Conservation (phyloP, 2,329 filamentous ascomycete species). For the Dothideomycetes sp. region DNA sequence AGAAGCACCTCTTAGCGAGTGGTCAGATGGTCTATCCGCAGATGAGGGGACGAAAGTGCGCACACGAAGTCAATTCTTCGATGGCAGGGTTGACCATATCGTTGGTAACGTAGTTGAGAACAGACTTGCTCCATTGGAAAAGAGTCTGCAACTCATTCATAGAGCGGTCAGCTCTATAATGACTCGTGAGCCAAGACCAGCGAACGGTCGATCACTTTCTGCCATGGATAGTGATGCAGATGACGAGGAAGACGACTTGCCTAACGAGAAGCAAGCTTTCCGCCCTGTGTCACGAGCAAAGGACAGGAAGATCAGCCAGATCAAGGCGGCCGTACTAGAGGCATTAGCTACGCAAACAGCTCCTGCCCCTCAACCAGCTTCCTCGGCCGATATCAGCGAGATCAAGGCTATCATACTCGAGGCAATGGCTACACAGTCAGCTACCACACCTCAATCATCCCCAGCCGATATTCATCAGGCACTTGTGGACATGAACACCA, state of each 20-base stretch:
- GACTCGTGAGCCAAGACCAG: slow-evolving; percentile 24
- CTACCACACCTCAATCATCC: neutral
- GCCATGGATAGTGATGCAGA: slow-evolving; percentile 80
- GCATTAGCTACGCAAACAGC: slow-evolving; percentile 45
- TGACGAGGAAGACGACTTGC: slow-evolving; percentile 54
- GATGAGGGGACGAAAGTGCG: slow-evolving; percentile 56
- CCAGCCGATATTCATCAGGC: slow-evolving; percentile 36
- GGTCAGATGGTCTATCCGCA: slow-evolving; percentile 66
- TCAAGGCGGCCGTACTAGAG: slow-evolving; percentile 51
- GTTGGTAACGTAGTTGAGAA: slow-evolving; percentile 69
- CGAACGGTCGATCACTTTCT: slow-evolving; percentile 31
- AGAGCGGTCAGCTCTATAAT: slow-evolving; percentile 21
- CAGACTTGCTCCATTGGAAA: slow-evolving; percentile 71
- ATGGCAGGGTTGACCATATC: slow-evolving; percentile 78
- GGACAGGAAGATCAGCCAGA: slow-evolving; percentile 74
- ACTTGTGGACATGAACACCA: slow-evolving; percentile 40
- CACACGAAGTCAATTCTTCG: slow-evolving; percentile 77
- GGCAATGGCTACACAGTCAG: slow-evolving; percentile 18
- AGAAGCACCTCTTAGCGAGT: slow-evolving; percentile 70
- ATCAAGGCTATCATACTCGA: no score
- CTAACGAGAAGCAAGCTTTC: slow-evolving; percentile 55
- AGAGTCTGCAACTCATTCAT: slow-evolving; percentile 67
- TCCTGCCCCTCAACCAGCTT: neutral
- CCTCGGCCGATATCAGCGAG: slow-evolving; percentile 31
- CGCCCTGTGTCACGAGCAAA: slow-evolving; percentile 69